Evolutionary conservation across 1,139 yeast species (phyloP).

Genomic region (Blastobotrys petasosporus): DNA sequence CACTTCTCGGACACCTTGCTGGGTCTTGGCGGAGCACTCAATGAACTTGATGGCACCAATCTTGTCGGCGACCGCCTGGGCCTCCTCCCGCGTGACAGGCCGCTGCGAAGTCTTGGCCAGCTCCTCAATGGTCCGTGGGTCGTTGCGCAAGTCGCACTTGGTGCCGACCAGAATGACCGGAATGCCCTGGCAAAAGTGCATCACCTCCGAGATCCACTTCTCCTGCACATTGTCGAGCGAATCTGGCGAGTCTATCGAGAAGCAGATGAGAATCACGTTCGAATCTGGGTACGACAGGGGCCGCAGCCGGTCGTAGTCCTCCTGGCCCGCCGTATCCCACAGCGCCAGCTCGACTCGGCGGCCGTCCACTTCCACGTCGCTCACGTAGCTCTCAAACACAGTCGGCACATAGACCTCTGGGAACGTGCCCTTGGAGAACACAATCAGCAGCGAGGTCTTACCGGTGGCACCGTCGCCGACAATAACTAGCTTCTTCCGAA

Average conservation of each 20-base stretch:
- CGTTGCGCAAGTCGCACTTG: too few species aligned
- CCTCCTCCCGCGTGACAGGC: constrained; percentile 80
- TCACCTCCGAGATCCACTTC: too few species aligned
- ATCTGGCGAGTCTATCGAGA: too few species aligned
- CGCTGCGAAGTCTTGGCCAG: constrained; percentile 75
- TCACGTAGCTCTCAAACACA: constrained; percentile 89
- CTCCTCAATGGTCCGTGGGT: constrained; percentile 19
- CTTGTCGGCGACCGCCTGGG: constrained; percentile 72
- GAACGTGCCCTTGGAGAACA: constrained; percentile 85
- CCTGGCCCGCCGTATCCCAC: constrained; percentile 67
- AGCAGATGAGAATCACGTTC: too few species aligned
- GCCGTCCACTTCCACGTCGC: constrained; percentile 87
- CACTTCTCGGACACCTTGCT: constrained; percentile 68
- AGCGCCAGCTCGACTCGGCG: constrained; percentile 88
- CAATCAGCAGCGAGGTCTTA: constrained; percentile 53
- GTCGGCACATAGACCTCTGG: constrained; percentile 95
- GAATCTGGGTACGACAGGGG: too few species aligned
- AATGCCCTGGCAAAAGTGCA: too few species aligned
- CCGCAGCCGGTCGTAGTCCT: too few species aligned
- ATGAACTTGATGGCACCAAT: too few species aligned
- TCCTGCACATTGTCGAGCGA: too few species aligned
- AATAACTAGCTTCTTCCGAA: constrained; percentile 57
- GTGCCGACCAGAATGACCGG: too few species aligned
- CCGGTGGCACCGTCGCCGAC: constrained; percentile 99
- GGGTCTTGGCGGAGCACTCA: constrained; percentile 40